Conservation (phyloP, 495 filamentous ascomycete species). For the Chaetomidium leptoderma region DNA sequence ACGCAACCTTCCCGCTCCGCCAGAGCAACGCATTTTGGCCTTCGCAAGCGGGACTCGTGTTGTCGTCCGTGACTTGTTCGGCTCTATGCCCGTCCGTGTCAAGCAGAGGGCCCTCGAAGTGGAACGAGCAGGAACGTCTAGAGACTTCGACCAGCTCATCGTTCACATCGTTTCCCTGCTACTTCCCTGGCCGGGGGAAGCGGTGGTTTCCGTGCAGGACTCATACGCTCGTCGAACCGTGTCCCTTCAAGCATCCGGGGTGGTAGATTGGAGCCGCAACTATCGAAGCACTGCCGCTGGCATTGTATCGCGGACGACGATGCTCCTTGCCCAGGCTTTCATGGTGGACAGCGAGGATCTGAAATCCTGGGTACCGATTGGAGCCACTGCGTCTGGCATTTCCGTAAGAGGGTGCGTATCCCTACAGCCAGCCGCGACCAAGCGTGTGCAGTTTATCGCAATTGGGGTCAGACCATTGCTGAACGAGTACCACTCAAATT, state of each 20-base stretch:
- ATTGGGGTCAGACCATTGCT: constrained; percentile 61
- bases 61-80: constrained; percentile 81
- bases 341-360: constrained; percentile 50
- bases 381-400: constrained; percentile 57
- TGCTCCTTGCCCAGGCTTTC: constrained; percentile 60
- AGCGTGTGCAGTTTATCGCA: constrained; percentile 73
- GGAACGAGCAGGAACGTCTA: constrained; percentile 46
- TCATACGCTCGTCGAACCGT: constrained; percentile 15
- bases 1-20: constrained; percentile 60
- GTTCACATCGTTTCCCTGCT: constrained; percentile 57
- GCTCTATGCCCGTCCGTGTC: constrained; percentile 93
- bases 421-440: constrained; percentile 62
- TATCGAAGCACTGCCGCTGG: neutral
- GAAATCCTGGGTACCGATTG: constrained; percentile 62
- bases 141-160: constrained; percentile 65
- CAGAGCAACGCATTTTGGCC: constrained; percentile 53
- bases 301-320: constrained; percentile 15
- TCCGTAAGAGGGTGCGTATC: constrained; percentile 66
- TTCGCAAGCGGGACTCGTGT: constrained; percentile 72
- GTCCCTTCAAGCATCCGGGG: constrained; percentile 16
- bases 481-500: constrained; percentile 51
- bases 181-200: constrained; percentile 55
- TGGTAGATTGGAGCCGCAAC: neutral
- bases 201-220: constrained; percentile 46
- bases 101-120: constrained; percentile 66